These are phyloP conservation scores for Arabis alpina DNA, from an alignment of 345 rosid species.

Conservation along the genomic window DNA sequence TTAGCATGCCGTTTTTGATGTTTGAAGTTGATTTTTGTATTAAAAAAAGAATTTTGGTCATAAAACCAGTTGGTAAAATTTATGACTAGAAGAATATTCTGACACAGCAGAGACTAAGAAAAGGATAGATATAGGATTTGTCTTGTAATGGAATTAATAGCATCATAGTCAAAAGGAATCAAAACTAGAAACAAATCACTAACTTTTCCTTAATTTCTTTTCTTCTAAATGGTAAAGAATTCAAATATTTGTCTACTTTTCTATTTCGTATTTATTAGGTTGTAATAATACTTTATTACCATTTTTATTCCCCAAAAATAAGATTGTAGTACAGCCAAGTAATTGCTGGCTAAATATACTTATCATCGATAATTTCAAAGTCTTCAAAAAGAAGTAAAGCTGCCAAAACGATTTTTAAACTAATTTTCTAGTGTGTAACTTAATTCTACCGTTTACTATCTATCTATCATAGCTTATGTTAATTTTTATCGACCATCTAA, in stretches of 20 bases:
- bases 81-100: constrained; percentile 35
- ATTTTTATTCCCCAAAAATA: background rate
- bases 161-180: constrained; percentile 1
- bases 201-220: background rate
- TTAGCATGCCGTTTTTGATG: background rate
- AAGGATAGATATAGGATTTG: background rate
- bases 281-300: constrained; percentile 9
- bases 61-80: background rate
- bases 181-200: constrained; percentile 13
- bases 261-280: background rate
- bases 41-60: constrained; percentile 6
- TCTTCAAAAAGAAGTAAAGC: constrained; percentile 31
- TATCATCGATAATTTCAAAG: constrained; percentile 19
- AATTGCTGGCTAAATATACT: constrained; percentile 11
- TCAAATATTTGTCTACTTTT: background rate
- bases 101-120: constrained; percentile 10
- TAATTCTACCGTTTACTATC: background rate
- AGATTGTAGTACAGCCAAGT: constrained; percentile 16
- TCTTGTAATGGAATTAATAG: background rate
- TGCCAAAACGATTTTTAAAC: constrained; percentile 10
- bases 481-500: background rate
- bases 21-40: background rate
- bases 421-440: constrained; percentile 3
- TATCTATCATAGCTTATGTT: background rate
- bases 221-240: constrained; percentile 15